Base-by-base conservation (phyloP, 208 protist genomes). In the Crithidia fasciculata region DNA sequence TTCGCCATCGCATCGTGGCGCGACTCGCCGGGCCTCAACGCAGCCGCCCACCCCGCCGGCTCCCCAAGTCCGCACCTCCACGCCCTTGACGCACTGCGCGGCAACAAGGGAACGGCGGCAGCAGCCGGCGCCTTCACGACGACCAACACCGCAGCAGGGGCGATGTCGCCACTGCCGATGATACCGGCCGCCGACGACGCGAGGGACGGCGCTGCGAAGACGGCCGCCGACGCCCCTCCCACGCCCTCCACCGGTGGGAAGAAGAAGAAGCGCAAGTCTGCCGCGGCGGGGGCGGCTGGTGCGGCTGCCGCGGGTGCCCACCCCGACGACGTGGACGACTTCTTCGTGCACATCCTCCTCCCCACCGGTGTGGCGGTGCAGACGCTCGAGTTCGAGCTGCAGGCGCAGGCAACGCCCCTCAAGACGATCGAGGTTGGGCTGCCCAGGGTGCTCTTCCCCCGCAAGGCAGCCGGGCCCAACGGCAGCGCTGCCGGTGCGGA, bases 1-100 rank as follows among this genome's bases (percentile, higher is more conserved):
- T 90, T 91, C 39, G 87, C 82, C 45, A 75, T 93, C 59, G 75
- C 73, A 44, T 91, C 83, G 13, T 93, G 90, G 88, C 87, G 90
- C 9, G 88, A 90, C 73, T 87, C 84, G 9, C 85, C 87, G 12
- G 69, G 50, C n/a, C 19, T 74, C 41, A 78, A 73, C 58, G 36
- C 68, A 3, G 28, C 67, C 8, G n/a, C 66, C 12, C 74, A 73
- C 59, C 52, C 52, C 44, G 67, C 39, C n/a, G 50, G 49, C 16
- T 69, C 65, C 2, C 52, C 41, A 9, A 61, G 58, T 40, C 65
- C 74, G 10, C 65, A 78, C 57, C 66, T 69, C 28, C 36, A 41
- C 52, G 40, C 59, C 5, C 18, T 72, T 37, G 74, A 78, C 54
- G 16, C 66, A 12, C 53, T 78, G 7, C 65, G 74, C n/a, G 39